Percentiles rank a stretch among this genome's conserved stretches.
phyloP scores from a whole-genome alignment of 2,329 filamentous ascomycete species.

The Cryphonectria nitschkei region DNA sequence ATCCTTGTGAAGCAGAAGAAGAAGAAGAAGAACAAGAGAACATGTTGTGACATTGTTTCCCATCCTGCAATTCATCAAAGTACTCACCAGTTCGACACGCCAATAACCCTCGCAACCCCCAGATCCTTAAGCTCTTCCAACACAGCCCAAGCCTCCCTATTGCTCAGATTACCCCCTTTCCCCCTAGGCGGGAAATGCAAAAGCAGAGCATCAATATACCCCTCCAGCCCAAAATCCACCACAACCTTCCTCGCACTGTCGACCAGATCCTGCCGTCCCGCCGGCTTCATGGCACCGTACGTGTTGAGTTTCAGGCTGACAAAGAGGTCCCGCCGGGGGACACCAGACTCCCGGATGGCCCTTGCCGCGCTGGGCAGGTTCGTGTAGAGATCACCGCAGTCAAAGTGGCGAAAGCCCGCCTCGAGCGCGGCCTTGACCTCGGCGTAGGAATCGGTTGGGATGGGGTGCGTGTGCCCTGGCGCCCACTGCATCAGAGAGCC shows the following conservation, averaged over 20 bases:
- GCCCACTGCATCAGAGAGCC: constrained; percentile 17
- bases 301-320: constrained; percentile 21
- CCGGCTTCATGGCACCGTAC: constrained; percentile 12
- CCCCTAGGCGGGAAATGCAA: constrained; percentile 14
- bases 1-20: not conserved
- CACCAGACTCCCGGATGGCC: constrained; percentile 3
- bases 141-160: constrained; percentile 14
- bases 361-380: constrained; percentile 10
- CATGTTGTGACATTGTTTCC: not conserved
- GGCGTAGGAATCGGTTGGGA: constrained; percentile 15
- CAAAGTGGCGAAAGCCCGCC: constrained; percentile 13
- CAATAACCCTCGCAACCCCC: constrained; percentile 11
- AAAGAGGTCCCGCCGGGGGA: constrained; percentile 5
- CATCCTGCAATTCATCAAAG: not conserved
- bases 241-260: not conserved
- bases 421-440: constrained; percentile 10
- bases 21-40: not conserved
- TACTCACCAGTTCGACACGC: constrained; percentile 17
- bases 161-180: constrained; percentile 2
- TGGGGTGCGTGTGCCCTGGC: constrained; percentile 13
- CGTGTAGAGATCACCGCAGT: constrained; percentile 18
- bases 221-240: not conserved
- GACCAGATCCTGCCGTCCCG: constrained; percentile 6
- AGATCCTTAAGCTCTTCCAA: constrained; percentile 15
- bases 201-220: constrained; percentile 3